Evolutionary conservation across 345 rosid species (phyloP).

Genomic region (Lepidium didymum): DNA sequence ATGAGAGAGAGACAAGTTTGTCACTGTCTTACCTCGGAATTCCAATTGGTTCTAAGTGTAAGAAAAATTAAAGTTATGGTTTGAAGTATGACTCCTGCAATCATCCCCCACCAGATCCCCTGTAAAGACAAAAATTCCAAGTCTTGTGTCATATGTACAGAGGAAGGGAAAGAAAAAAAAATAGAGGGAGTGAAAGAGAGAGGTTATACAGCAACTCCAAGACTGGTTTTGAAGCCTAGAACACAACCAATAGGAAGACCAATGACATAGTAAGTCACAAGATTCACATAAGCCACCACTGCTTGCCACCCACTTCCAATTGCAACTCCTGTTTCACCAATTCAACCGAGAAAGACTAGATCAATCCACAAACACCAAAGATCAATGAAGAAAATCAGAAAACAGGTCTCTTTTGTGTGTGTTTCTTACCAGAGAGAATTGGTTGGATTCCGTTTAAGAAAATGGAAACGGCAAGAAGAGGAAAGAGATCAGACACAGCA

Average conservation of each 20-base stretch:
- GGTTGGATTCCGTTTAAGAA: conserved; percentile 92
- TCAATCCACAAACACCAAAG: neutral
- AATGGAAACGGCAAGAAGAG: conserved; percentile 77
- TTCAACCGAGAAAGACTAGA: neutral
- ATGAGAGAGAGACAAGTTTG: neutral
- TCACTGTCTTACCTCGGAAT: conserved; percentile 44
- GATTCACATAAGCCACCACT: conserved; percentile 79
- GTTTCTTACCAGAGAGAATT: conserved; percentile 75
- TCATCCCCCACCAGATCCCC: conserved; percentile 99
- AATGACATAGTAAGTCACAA: conserved; percentile 66
- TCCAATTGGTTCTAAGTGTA: conserved; percentile 76
- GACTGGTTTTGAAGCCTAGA: conserved; percentile 76
- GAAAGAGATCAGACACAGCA: conserved; percentile 59
- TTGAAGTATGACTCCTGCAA: conserved; percentile 62
- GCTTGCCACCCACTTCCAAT: conserved; percentile 98
- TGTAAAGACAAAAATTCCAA: no score
- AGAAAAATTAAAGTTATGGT: conserved; percentile 54
- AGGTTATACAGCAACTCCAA: conserved; percentile 66
- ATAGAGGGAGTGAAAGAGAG: neutral
- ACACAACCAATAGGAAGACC: conserved; percentile 92
- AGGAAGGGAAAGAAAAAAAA: neutral
- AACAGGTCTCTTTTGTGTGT: neutral
- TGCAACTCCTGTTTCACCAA: conserved; percentile 58
- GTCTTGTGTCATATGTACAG: no score
- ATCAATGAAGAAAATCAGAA: neutral